Conservation (phyloP, 257 asterid genomes). For the Plantago ovata region DNA sequence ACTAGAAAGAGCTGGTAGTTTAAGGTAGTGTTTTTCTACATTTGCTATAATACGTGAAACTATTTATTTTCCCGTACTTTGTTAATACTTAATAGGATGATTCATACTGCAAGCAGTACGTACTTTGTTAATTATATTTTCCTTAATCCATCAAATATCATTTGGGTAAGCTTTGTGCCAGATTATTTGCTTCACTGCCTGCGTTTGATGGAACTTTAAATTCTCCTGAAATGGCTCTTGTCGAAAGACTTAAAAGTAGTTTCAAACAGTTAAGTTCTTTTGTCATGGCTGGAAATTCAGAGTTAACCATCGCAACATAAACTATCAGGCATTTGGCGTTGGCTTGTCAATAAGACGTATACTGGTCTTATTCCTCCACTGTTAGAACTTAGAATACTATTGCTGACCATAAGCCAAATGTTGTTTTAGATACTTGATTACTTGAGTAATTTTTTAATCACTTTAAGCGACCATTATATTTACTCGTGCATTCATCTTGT, state of each 20-base stretch:
- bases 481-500: background rate
- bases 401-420: constrained; percentile 8
- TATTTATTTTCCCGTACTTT: constrained; percentile 16
- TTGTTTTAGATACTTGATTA: background rate
- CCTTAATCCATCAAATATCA: constrained; percentile 12
- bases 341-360: constrained; percentile 4
- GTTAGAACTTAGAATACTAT: background rate
- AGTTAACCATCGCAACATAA: constrained; percentile 9
- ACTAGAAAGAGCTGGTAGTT: constrained; percentile 42
- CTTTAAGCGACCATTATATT: background rate
- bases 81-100: constrained; percentile 22
- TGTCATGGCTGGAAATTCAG: constrained; percentile 12
- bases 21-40: constrained; percentile 44
- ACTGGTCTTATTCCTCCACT: background rate
- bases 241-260: background rate
- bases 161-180: constrained; percentile 17
- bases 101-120: constrained; percentile 17
- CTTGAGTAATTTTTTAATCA: constrained; percentile 11
- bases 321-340: constrained; percentile 5
- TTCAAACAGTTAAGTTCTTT: background rate
- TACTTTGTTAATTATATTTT: constrained; percentile 22
- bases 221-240: constrained; percentile 2
- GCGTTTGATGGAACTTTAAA: constrained; percentile 11
- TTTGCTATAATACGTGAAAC: constrained; percentile 15
- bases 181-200: constrained; percentile 14